A percentile compares a stretch with the other conserved stretches of the same genome.
Evolutionary conservation across 2,329 filamentous ascomycete species (phyloP).

Genomic region (Fusarium tupiense): DNA sequence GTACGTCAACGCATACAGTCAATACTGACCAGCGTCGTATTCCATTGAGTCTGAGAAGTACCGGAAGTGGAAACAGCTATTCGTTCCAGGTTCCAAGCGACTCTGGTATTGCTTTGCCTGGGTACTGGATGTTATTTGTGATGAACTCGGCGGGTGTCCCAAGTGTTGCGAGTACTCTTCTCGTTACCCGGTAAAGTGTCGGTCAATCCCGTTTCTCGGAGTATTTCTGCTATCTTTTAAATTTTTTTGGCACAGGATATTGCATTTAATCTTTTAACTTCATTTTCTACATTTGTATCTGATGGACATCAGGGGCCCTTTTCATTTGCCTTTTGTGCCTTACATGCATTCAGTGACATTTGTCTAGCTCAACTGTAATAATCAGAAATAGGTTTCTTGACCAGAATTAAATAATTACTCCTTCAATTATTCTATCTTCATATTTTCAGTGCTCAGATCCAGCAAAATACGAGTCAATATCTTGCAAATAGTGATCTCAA

Average conservation of each 20-base stretch:
- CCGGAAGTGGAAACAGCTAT: conserved; percentile 3
- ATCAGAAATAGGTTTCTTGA: neutral
- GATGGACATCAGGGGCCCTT: accelerated
- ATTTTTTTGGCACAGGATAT: too few species aligned
- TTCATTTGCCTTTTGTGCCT: too few species aligned
- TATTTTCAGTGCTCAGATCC: neutral
- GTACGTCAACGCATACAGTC: conserved; percentile 28
- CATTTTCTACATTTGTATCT: neutral
- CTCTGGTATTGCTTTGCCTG: conserved; percentile 24
- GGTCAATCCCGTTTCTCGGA: neutral
- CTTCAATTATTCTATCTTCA: neutral
- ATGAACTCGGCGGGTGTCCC: conserved; percentile 27
- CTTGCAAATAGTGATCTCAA: accelerated
- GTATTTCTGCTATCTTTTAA: neutral
- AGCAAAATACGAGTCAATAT: too few species aligned
- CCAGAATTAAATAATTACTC: neutral
- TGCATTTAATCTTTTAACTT: accelerated
- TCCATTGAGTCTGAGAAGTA: neutral
- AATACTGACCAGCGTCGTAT: conserved; percentile 37
- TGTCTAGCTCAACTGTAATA: neutral
- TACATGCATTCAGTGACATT: too few species aligned
- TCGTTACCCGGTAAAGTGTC: neutral
- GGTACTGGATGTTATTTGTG: conserved; percentile 34
- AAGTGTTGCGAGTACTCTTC: conserved; percentile 16
- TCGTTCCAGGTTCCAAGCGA: conserved; percentile 16